Base-by-base conservation (phyloP, 2,329 filamentous ascomycete genomes). In the Colletotrichum tropicale region DNA sequence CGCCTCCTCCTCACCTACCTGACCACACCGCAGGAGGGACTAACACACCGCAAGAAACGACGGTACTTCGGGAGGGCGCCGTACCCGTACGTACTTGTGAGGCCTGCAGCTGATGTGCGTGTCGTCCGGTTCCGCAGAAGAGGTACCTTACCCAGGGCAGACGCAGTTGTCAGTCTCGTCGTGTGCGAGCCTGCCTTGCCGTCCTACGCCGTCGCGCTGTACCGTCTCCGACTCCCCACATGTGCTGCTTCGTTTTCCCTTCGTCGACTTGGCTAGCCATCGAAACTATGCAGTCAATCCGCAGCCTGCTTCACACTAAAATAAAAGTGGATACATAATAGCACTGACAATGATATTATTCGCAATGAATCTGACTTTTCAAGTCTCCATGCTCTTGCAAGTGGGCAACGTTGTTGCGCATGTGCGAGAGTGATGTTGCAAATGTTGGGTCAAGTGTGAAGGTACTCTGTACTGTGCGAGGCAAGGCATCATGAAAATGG, bases 291-390 rank as follows among this genome's bases (percentile, higher is more conserved):
- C 73, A 30, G 43, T 56, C 56, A 67, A 73, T 52, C 52, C 64
- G 34, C 69, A 69, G 74, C 70, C 70, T 73, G 74, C 56, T 69
- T 76, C 58, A 62, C 56, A 67, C 32, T 26, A 68, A 43, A 32
- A 48, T 6, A 30, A 24, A n/a, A 55, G 30, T 34, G 60, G 60
- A 38, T n/a, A 52, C 56, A 32, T n/a, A 24, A 55, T 34, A 12
- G 8, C 34, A 38, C 34, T 62, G 24, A 60, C 61, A 66, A 64
- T 38, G 34, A 43, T 38, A 38, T 16, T 64, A 32, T 61, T 61
- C 28, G 18, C 58, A 32, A 28, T 6, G 38, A 61, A 32, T 61
- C 28, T 61, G 48, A 34, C 38, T 55, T 66, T 66, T 26, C 24
- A 30, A 56, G 48, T 48, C 55, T 55, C 18, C 18, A 34, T n/a